Conservation (phyloP, 768 basidiomycete genomes). For the Steccherinum ochraceum region DNA sequence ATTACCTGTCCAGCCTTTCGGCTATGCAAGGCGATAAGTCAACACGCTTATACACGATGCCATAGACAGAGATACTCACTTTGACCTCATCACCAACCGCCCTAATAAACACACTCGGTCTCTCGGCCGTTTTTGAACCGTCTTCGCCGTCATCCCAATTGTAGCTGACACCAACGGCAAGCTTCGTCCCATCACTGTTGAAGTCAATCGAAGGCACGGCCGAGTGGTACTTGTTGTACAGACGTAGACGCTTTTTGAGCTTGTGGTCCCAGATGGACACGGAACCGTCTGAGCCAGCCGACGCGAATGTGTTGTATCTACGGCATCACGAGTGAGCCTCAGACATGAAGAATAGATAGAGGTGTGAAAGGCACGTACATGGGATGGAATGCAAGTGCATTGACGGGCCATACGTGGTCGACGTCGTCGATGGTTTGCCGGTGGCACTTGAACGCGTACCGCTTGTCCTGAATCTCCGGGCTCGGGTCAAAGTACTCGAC, state of each 20-base stretch:
- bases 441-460: conserved; percentile 98
- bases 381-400: conserved; percentile 92
- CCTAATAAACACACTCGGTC: conserved; percentile 56
- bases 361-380: conserved; percentile 31
- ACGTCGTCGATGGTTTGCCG: conserved; percentile 83
- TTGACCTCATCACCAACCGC: conserved; percentile 74
- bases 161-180: conserved; percentile 84
- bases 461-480: conserved; percentile 68
- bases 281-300: conserved; percentile 89
- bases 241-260: conserved; percentile 90
- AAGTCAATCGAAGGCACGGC: conserved; percentile 79
- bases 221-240: conserved; percentile 74
- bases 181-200: conserved; percentile 73
- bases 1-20: conserved; percentile 23
- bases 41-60: background rate
- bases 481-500: conserved; percentile 94
- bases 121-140: conserved; percentile 57
- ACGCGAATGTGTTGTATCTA: conserved; percentile 93
- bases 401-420: conserved; percentile 96
- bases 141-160: conserved; percentile 86
- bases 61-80: conserved; percentile 30
- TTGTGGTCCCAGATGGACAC: conserved; percentile 98
- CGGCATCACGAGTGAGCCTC: conserved; percentile 1
- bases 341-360: background rate
- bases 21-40: conserved; percentile 15